Evolutionary conservation across 2,329 filamentous ascomycete species (phyloP).

Genomic region (Pezicula carpinea): DNA sequence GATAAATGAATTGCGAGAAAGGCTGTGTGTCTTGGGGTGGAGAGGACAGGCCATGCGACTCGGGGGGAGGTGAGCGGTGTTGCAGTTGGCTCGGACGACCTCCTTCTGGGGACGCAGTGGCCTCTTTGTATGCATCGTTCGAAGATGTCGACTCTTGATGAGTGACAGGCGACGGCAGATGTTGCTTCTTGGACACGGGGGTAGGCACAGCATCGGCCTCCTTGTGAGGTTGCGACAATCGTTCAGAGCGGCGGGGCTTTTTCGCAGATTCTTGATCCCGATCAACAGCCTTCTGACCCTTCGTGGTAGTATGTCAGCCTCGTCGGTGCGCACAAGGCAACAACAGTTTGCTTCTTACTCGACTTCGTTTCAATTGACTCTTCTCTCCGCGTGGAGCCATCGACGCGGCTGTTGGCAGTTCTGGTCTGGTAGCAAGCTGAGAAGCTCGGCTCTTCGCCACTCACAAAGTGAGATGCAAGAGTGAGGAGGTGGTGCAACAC

Average conservation of each 20-base stretch:
- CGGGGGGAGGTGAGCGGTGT: constrained; percentile 38
- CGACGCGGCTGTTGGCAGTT: constrained; percentile 1
- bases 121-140: constrained; percentile 57
- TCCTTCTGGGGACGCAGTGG: constrained; percentile 65
- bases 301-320: constrained; percentile 15
- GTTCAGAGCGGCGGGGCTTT: constrained; percentile 77
- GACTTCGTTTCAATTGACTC: constrained; percentile 78
- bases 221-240: constrained; percentile 53
- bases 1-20: constrained; percentile 75
- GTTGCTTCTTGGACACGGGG: constrained; percentile 57
- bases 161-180: constrained; percentile 79
- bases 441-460: not conserved
- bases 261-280: constrained; percentile 45
- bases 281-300: constrained; percentile 18
- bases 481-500: not conserved
- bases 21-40: constrained; percentile 75
- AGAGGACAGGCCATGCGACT: constrained; percentile 35
- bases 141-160: constrained; percentile 60
- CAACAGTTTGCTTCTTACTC: constrained; percentile 49
- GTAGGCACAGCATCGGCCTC: constrained; percentile 41
- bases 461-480: not conserved
- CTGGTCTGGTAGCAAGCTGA: not conserved
- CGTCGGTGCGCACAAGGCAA: constrained; percentile 15
- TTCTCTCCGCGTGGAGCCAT: constrained; percentile 60
- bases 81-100: constrained; percentile 49